Conservation (phyloP, 805 yeast genomes). For the Kregervanrija delftensis region DNA sequence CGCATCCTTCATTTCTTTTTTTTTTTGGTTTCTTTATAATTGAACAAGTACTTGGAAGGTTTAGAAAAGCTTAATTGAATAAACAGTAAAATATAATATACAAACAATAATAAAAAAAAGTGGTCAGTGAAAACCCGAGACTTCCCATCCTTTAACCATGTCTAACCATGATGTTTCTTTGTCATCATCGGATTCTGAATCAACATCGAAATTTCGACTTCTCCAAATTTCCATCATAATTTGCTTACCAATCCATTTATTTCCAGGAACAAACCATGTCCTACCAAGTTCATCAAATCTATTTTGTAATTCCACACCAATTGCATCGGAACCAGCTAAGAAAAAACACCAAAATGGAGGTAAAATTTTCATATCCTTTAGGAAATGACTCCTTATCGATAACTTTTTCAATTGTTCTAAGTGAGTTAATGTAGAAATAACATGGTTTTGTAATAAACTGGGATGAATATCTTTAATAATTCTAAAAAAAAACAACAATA, state of each 20-base stretch:
- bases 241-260: constrained; percentile 52
- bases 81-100: no score
- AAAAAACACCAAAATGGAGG: constrained; percentile 45
- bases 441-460: constrained; percentile 29
- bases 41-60: no score
- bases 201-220: constrained; percentile 25
- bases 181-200: constrained; percentile 18
- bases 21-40: not conserved
- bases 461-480: constrained; percentile 38
- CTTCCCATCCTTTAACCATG: constrained; percentile 48
- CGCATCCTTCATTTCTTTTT: constrained; percentile 16
- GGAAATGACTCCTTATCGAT: constrained; percentile 13
- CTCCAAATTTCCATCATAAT: constrained; percentile 46
- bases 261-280: constrained; percentile 27
- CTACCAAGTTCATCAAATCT: constrained; percentile 29
- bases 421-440: constrained; percentile 29
- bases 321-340: constrained; percentile 36
- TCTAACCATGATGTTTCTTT: constrained; percentile 43
- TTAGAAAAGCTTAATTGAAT: no score
- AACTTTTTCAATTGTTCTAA: constrained; percentile 25
- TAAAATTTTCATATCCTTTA: constrained; percentile 22
- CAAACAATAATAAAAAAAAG: no score
- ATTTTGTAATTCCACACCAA: constrained; percentile 24
- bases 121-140: constrained; percentile 26
- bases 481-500: constrained; percentile 38